Evolutionary conservation across 495 filamentous ascomycete species (phyloP).

Genomic region (Copromyces sp.): DNA sequence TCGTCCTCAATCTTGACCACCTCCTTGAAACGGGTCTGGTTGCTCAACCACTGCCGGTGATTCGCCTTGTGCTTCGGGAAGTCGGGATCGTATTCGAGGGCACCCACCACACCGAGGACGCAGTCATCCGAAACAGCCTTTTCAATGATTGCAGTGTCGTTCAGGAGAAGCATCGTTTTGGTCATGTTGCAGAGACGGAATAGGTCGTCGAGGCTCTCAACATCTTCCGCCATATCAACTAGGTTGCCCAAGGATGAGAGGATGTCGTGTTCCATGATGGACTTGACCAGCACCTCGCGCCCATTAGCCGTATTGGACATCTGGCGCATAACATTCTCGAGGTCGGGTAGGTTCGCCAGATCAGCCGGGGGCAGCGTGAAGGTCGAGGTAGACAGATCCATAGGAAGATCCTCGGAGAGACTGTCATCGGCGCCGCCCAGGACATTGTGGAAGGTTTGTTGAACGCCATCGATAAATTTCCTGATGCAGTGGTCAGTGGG

Average conservation of each 20-base stretch:
- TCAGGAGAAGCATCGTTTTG: slow-evolving; percentile 89
- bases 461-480: slow-evolving; percentile 84
- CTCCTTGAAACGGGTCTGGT: slow-evolving; percentile 87
- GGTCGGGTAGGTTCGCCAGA: slow-evolving; percentile 68
- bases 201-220: slow-evolving; percentile 75
- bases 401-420: slow-evolving; percentile 70
- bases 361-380: slow-evolving; percentile 67
- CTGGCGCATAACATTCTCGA: slow-evolving; percentile 69
- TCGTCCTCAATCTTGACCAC: slow-evolving; percentile 84
- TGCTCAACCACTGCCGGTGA: slow-evolving; percentile 84
- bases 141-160: slow-evolving; percentile 90
- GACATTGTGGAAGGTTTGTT: slow-evolving; percentile 44
- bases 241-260: slow-evolving; percentile 79
- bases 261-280: slow-evolving; percentile 74
- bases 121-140: slow-evolving; percentile 81
- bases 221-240: slow-evolving; percentile 77
- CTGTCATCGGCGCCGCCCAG: slow-evolving; percentile 64
- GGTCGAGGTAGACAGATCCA: slow-evolving; percentile 52
- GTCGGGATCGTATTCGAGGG: slow-evolving; percentile 95
- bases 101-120: slow-evolving; percentile 87
- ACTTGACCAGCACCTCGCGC: slow-evolving; percentile 82
- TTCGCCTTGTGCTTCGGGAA: slow-evolving; percentile 99
- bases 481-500: slow-evolving; percentile 35
- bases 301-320: slow-evolving; percentile 64
- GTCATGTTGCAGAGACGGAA: slow-evolving; percentile 95